Evolutionary conservation across 257 asterid species (phyloP), one percentile per base, ranked within the genome.

Genomic region (Osmanthus fragrans): DNA sequence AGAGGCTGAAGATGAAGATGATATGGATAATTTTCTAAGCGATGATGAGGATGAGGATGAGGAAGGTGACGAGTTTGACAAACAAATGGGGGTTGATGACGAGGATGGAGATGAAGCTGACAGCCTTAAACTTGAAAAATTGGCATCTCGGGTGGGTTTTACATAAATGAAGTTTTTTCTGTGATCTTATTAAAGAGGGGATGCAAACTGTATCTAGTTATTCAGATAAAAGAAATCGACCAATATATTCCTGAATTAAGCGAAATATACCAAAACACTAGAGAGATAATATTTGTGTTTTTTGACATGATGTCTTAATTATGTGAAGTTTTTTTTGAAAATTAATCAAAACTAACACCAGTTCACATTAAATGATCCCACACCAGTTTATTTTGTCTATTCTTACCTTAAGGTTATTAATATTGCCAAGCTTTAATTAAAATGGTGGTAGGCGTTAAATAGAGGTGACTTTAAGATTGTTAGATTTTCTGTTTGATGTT

Each of bases 31-130:
- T 73, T 85, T 88, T 80, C 93, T 84, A 77, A 80, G 87, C 77
- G 98, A 95, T 63, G 98, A 90, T 56, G 98, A 92, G 29, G 97
- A 90, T 56, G 98, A 92, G 29, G 97, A 94, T 3, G 92, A 90
- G 29, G 94, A 86, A 3, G 94, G 80, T 77, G 89, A 81, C 25
- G 97, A 81, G 73, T 88, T 97, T 67, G 98, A 92, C 86, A 90
- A 86, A 87, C 98, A 96, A 30, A 96, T 96, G 99, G 99, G 98
- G 76, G 89, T 86, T 74, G 98, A 93, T 75, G 90, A 82, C 40
- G 98, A 96, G 90, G 97, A 90, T 78, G 97, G 91, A 60, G 97
- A 92, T 80, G 99, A 89, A 82, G 96, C 87, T 80, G 92, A 92
- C 49, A 92, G 89, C 81, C 67, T 80, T 37, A 88, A 82, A 83